These are phyloP conservation scores for Amanita phalloides DNA, from an alignment of 768 basidiomycete species.

Conservation along the genomic window DNA sequence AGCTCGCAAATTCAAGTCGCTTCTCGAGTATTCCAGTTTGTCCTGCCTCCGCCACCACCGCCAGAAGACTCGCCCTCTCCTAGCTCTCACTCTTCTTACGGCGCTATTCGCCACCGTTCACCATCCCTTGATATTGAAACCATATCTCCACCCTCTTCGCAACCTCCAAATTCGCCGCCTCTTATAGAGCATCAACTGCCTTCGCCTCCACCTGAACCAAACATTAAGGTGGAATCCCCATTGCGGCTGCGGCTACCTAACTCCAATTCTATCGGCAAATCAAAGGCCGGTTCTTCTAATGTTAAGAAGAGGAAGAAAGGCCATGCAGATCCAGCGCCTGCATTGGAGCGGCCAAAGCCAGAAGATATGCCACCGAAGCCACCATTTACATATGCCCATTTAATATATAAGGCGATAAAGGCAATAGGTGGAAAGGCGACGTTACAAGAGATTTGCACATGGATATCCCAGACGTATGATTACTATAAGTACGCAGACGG, in stretches of 20 bases:
- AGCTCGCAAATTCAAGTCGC: conserved; percentile 97
- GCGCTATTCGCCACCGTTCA: conserved; percentile 44
- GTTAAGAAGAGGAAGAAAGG: conserved; percentile 70
- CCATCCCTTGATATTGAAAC: conserved; percentile 79
- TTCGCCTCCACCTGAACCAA: conserved; percentile 21
- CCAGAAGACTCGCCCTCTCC: conserved; percentile 77
- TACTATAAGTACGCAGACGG: conserved; percentile 85
- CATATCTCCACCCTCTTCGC: conserved; percentile 73
- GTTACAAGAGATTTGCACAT: conserved; percentile 82
- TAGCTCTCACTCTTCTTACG: conserved; percentile 62
- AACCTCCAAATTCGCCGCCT: conserved; percentile 64
- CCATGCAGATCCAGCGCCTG: conserved; percentile 28
- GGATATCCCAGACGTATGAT: conserved; percentile 83
- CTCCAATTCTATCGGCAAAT: conserved; percentile 45
- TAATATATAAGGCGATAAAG: conserved; percentile 86
- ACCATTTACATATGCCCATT: conserved; percentile 79
- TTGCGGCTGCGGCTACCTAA: conserved; percentile 49
- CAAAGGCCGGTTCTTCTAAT: conserved; percentile 21
- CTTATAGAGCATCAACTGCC: conserved; percentile 28
- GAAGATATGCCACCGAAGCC: conserved; percentile 86
- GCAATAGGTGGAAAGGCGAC: conserved; percentile 79
- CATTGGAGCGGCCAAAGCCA: conserved; percentile 36
- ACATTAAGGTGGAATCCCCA: conserved; percentile 13
- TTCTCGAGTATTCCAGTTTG: conserved; percentile 92
- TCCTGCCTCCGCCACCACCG: conserved; percentile 79